Percentiles rank a stretch among this genome's conserved stretches.
Evolutionary conservation across 179 eudicot species (phyloP).

Genomic region (Spinacia oleracea): DNA sequence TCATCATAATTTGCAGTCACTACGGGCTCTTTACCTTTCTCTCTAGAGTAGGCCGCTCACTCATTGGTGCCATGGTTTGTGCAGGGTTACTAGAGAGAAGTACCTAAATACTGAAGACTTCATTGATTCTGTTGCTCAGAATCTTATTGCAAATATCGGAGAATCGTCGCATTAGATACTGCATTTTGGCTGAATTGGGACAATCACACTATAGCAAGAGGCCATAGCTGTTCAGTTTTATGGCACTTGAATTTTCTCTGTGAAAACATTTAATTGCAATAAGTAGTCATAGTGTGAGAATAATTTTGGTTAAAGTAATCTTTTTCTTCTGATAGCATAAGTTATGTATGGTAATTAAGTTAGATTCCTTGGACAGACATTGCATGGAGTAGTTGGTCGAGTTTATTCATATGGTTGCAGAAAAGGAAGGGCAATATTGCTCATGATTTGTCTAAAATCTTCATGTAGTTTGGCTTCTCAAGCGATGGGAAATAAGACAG

Average conservation of each 20-base stretch:
- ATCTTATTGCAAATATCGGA: constrained; percentile 52
- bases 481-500: too few relatives aligned
- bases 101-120: constrained; percentile 91
- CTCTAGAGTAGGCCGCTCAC: background rate
- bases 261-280: background rate
- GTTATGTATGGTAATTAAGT: background rate
- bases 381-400: too few relatives aligned
- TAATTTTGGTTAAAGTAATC: background rate
- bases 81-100: constrained; percentile 79
- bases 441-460: too few relatives aligned
- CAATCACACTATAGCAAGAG: background rate
- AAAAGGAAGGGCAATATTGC: too few relatives aligned
- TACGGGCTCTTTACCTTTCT: background rate
- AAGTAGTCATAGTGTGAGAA: background rate
- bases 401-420: too few relatives aligned
- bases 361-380: background rate
- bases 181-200: too few relatives aligned
- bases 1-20: background rate
- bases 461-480: too few relatives aligned
- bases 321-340: background rate
- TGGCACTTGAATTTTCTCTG: background rate
- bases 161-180: constrained; percentile 21
- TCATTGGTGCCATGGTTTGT: constrained; percentile 16
- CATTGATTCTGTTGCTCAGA: constrained; percentile 77
- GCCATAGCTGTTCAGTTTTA: background rate